Percentiles rank a stretch among this genome's conserved stretches.
phyloP scores from a whole-genome alignment of 129 eudicot genomes.

The Ambrosia trifida region DNA sequence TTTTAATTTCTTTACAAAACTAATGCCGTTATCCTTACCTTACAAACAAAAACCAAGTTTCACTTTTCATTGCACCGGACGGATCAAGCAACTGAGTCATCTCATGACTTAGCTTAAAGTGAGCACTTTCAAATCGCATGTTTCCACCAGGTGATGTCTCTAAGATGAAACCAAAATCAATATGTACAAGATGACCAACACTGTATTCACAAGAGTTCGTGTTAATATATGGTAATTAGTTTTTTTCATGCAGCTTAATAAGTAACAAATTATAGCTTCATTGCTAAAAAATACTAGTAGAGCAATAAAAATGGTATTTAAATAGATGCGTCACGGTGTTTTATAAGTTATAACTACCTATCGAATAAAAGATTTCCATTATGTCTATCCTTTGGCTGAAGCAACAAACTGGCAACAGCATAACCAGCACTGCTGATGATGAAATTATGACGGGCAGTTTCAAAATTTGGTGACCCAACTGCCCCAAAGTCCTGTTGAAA shows the following conservation, averaged over 20 bases:
- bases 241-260: neutral
- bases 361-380: constrained; percentile 96
- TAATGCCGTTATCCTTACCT: constrained; percentile 43
- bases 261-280: constrained; percentile 7
- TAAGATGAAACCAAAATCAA: constrained; percentile 97
- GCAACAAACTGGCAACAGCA: constrained; percentile 97
- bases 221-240: constrained; percentile 10
- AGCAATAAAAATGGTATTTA: neutral
- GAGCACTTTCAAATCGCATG: constrained; percentile 99
- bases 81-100: constrained; percentile 99
- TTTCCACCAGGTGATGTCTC: constrained; percentile 98
- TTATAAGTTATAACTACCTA: constrained; percentile 46
- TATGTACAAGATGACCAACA: constrained; percentile 92
- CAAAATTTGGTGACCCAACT: constrained; percentile 89
- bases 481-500: constrained; percentile 97
- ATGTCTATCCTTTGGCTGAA: constrained; percentile 99
- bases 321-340: neutral
- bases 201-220: constrained; percentile 49
- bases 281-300: neutral
- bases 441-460: constrained; percentile 95
- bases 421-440: constrained; percentile 97
- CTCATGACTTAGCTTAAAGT: constrained; percentile 97
- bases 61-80: constrained; percentile 95
- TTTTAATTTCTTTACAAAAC: too few relatives aligned
- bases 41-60: constrained; percentile 88